Evolutionary conservation across 2,329 filamentous ascomycete genomes (phyloP), one percentile per base, ranked within the genome.

Genomic region (Fusarium acutatum): DNA sequence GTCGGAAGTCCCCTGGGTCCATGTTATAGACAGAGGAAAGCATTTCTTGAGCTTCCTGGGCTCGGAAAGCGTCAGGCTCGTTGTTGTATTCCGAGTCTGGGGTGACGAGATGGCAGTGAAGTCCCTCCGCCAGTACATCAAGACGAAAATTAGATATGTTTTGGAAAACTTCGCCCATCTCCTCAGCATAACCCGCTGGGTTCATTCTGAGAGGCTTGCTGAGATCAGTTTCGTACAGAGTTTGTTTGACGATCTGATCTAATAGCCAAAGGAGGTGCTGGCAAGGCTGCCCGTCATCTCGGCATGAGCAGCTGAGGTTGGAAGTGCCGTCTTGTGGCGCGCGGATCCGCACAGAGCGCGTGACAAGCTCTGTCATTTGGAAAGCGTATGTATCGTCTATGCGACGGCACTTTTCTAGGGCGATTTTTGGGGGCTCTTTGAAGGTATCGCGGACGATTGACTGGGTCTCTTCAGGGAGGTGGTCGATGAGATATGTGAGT

Each of bases 251-350:
- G 35, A 90, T 82, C 74, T 85, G 85, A 78, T 90, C 88, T 53
- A 88, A 83, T 20, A 90, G 81, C 87, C 87, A 89, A 34, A 90
- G 77, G 35, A 88, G 79, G 67, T 90, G 88, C 17, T 84, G 82
- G 75, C 88, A 89, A 0, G 85, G 86, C 40, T 76, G 71, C 53
- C 75, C 72, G 50, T 74, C 69, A n/a, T 74, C 73, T 47, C 74
- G 77, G 67, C 88, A 89, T 34, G 84, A 86, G 79, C 88, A 90
- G 24, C 78, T 82, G 9, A 88, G 83, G 2, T 75, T 76, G 5
- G 85, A 80, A 53, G 81, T 83, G 38, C 77, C 82, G 68, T 84
- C 84, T 35, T 78, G 78, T 1, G 82, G 77, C 5, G 82, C 80
- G 5, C 85, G 84, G 35, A 88, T 87, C 44, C 87, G 84, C 46